Conservation (phyloP, 2,329 filamentous ascomycete species). For the Dothiorella sarmentorum region DNA sequence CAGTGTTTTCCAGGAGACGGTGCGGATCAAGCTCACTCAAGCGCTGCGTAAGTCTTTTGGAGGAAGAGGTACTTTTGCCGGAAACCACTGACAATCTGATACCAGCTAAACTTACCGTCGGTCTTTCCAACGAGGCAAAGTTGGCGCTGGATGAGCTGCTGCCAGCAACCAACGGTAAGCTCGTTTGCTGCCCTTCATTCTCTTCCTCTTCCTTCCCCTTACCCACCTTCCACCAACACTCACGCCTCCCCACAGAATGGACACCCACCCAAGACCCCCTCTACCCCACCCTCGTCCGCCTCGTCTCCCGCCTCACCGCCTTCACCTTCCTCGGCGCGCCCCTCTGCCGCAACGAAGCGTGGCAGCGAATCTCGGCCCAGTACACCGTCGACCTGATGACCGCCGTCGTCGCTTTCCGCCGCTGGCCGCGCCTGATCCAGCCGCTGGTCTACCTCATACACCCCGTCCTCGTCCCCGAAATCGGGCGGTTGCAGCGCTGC, state of each 20-base stretch:
- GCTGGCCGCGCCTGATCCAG: constrained; percentile 34
- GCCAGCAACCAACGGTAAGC: background rate
- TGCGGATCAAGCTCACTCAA: background rate
- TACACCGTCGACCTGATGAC: constrained; percentile 37
- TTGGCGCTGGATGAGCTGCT: background rate
- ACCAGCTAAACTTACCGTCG: background rate
- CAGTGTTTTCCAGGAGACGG: background rate
- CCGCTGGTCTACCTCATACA: constrained; percentile 34
- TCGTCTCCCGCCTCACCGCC: constrained; percentile 40
- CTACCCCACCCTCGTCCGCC: constrained; percentile 37
- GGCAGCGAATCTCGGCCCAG: constrained; percentile 33
- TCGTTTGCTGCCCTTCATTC: background rate
- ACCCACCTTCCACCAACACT: too few species aligned
- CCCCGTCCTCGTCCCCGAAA: constrained; percentile 32
- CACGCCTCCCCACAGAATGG: constrained; percentile 39
- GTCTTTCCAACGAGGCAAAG: background rate
- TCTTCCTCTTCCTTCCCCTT: too few species aligned
- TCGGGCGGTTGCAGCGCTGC: constrained; percentile 33
- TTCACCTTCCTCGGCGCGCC: constrained; percentile 40
- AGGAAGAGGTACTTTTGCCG: too few species aligned
- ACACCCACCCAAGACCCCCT: constrained; percentile 30
- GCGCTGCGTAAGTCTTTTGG: background rate
- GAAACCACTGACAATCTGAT: background rate
- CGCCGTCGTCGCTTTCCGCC: constrained; percentile 32
- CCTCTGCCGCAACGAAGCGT: constrained; percentile 38